Evolutionary conservation across 1,284 basidiomycete species (phyloP), one percentile per base, ranked within the genome.

Genomic region (Ustilago loliicola): DNA sequence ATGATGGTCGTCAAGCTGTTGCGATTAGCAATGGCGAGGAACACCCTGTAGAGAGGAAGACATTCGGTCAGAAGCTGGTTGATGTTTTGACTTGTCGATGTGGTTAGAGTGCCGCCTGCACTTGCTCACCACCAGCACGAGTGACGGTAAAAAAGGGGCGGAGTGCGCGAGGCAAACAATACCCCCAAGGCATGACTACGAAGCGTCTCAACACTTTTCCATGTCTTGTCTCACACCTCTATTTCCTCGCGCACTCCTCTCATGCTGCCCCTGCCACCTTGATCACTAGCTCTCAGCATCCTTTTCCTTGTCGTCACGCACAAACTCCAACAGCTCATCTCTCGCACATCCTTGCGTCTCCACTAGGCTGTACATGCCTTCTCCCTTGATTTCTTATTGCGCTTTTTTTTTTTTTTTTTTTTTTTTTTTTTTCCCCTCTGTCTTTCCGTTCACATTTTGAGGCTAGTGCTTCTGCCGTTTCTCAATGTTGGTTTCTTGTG

Each of bases 11-110:
- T 13, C 79, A 75, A 19, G 73, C 79, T 61, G 63, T 79, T 61
- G 76, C 65, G 11, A 80, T 72, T 68, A 83, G 66, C 75, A 87
- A 77, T 73, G 86, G 62, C 23, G 80, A 78, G n/a, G 66, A 74
- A 27, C 75, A 81, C 61, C 80, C 77, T 1, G 78, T 76, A 11
- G 81, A 81, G 53, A 66, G 82, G 34, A 74, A 80, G 63, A 75
- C 74, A 40, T 82, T 83, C 59, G 86, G 87, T 7, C 81, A 84
- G 72, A 86, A 85, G 72, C 66, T 87, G 34, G 77, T 85, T 21
- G 80, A 82, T 42, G 71, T 87, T 40, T 66, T 87, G 48, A 87
- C 86, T 2, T 87, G 87, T 66, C 78, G 87, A 40, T 87, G 87
- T 60, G 82, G 66, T 42, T 86, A 79, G 54, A 19, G 15, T 36